Percentiles rank a stretch among this genome's conserved stretches.
Evolutionary conservation across 495 filamentous ascomycete species (phyloP).

Genomic region (Durotheca rogersii): DNA sequence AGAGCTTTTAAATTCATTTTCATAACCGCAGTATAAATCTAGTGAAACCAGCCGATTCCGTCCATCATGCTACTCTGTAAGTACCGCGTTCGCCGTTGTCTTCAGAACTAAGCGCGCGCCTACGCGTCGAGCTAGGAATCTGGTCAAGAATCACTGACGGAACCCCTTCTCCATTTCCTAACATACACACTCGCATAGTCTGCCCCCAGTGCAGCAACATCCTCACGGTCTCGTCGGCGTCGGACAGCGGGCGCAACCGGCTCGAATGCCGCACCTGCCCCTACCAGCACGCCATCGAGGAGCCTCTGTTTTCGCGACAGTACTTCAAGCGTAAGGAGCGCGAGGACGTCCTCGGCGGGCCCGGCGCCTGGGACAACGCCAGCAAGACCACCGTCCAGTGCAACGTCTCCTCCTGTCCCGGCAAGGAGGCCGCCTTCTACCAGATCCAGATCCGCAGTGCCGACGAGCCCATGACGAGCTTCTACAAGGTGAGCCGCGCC

Average conservation of each 20-base stretch:
- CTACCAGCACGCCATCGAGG: constrained; percentile 74
- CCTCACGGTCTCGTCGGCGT: constrained; percentile 61
- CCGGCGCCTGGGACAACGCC: constrained; percentile 85
- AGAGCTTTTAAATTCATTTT: too few species aligned
- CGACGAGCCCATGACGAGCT: constrained; percentile 97
- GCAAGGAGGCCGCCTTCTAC: constrained; percentile 83
- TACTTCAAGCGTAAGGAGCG: constrained; percentile 76
- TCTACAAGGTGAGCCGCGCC: constrained; percentile 73
- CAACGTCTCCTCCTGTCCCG: constrained; percentile 69
- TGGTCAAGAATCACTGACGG: too few species aligned
- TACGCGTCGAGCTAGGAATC: too few species aligned
- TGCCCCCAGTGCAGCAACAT: constrained; percentile 91
- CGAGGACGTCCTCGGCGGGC: constrained; percentile 88
- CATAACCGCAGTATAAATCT: too few species aligned
- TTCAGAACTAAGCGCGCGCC: too few species aligned
- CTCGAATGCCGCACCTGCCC: constrained; percentile 94
- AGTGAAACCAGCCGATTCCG: too few species aligned
- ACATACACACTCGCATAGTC: constrained; percentile 58
- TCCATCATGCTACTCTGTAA: constrained; percentile 72
- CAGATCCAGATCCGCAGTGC: constrained; percentile 97
- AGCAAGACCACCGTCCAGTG: constrained; percentile 78
- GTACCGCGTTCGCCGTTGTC: too few species aligned
- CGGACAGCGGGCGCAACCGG: constrained; percentile 53
- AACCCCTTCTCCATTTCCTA: constrained; percentile 1
- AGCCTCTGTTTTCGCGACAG: constrained; percentile 74